phyloP scores from a whole-genome alignment of 2,329 filamentous ascomycete genomes.

The Sphaerulina musiva region DNA sequence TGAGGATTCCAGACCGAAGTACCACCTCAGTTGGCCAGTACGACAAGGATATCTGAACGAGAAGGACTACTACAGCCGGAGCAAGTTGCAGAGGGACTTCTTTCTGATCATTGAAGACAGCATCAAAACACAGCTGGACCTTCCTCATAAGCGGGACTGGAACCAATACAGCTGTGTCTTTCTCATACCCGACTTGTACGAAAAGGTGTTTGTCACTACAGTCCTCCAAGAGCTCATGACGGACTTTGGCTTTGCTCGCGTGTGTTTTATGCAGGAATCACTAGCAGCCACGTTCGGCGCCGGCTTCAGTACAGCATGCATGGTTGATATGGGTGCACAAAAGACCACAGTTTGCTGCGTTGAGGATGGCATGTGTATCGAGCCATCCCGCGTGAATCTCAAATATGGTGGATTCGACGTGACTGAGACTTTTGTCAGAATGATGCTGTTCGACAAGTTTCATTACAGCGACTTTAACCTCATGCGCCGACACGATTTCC shows the following conservation, averaged over 20 bases:
- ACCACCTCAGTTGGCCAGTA: conserved; percentile 89
- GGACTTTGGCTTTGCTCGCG: conserved; percentile 80
- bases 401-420: conserved; percentile 92
- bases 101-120: conserved; percentile 80
- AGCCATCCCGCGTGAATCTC: conserved; percentile 89
- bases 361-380: conserved; percentile 89
- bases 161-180: conserved; percentile 93
- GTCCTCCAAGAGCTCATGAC: conserved; percentile 77
- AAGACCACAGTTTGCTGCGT: conserved; percentile 97
- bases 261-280: conserved; percentile 94
- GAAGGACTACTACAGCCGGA: conserved; percentile 72
- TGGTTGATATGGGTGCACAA: conserved; percentile 92
- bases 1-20: conserved; percentile 80
- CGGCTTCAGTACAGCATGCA: conserved; percentile 86
- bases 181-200: conserved; percentile 92
- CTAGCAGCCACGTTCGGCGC: conserved; percentile 91
- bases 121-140: conserved; percentile 73
- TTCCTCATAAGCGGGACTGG: conserved; percentile 73
- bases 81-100: conserved; percentile 78
- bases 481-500: conserved; percentile 79
- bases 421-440: conserved; percentile 90
- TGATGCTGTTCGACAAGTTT: conserved; percentile 96
- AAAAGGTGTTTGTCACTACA: conserved; percentile 83
- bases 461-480: conserved; percentile 94
- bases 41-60: conserved; percentile 85